These are phyloP conservation scores for Cantharellus anzutake DNA, from an alignment of 768 basidiomycete species.

Conservation along the genomic window DNA sequence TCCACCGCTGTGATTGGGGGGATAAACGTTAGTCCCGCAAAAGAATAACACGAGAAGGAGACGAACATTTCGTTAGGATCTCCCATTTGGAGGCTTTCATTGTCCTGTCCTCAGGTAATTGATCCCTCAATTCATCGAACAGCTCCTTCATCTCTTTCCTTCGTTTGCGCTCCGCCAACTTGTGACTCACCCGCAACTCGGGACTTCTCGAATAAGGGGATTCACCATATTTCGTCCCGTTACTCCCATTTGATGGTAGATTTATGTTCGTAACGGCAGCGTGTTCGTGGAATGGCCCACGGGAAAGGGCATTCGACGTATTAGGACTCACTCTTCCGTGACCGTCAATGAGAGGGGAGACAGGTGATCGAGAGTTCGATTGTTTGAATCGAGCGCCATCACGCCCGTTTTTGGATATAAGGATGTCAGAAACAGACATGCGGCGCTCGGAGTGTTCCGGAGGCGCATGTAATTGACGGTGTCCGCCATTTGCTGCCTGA, in stretches of 20 bases:
- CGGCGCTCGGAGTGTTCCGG: background rate
- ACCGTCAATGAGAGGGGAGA: background rate
- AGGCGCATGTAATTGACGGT: background rate
- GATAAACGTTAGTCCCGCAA: slow-evolving; percentile 14
- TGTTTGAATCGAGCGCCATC: background rate
- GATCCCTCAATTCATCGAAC: slow-evolving; percentile 89
- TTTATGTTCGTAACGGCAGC: too few relatives aligned
- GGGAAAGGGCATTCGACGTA: too few relatives aligned
- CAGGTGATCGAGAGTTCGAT: background rate
- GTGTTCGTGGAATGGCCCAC: too few relatives aligned
- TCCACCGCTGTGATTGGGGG: slow-evolving; percentile 45
- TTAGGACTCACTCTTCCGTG: too few relatives aligned
- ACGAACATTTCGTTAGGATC: slow-evolving; percentile 83
- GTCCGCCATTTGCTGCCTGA: too few relatives aligned
- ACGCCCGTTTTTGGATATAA: background rate
- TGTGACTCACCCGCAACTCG: slow-evolving; percentile 87
- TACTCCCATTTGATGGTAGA: too few relatives aligned
- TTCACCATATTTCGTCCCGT: background rate
- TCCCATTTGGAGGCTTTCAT: slow-evolving; percentile 99
- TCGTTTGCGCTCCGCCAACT: slow-evolving; percentile 89
- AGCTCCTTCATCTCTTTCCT: slow-evolving; percentile 99
- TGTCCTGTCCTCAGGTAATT: slow-evolving; percentile 76
- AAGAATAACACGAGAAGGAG: slow-evolving; percentile 2
- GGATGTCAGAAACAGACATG: background rate
- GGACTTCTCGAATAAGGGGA: slow-evolving; percentile 93